Percentiles rank a stretch among this genome's conserved stretches.
These are phyloP conservation scores for Tetratostichococcus sp. DNA, from an alignment of 139 green algal genomes.

Conservation along the genomic window DNA sequence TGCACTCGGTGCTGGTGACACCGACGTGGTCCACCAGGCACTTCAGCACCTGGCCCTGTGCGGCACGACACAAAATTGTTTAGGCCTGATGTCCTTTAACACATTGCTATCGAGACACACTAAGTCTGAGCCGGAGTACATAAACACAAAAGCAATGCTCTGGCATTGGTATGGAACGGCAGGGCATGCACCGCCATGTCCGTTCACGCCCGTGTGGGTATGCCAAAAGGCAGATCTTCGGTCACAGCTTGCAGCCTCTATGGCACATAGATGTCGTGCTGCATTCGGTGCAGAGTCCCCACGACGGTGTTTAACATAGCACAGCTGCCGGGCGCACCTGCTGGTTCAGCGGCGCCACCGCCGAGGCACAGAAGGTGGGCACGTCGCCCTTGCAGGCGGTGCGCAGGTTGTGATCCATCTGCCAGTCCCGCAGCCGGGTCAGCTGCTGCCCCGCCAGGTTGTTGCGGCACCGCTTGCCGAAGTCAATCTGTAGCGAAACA, in stretches of 20 bases:
- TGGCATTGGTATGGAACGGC: too few species aligned
- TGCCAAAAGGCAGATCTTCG: neutral
- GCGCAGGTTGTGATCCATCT: slow-evolving; percentile 62
- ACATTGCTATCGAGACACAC: too few species aligned
- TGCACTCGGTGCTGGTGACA: neutral
- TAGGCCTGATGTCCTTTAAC: too few species aligned
- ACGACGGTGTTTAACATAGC: neutral
- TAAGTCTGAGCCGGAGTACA: too few species aligned
- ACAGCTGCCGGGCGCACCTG: too few species aligned
- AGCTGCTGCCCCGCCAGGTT: slow-evolving; percentile 41
- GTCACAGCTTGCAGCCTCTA: neutral
- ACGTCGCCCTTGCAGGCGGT: slow-evolving; percentile 59
- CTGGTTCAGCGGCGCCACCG: neutral
- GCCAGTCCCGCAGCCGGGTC: slow-evolving; percentile 55
- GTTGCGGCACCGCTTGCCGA: slow-evolving; percentile 34
- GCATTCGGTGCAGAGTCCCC: neutral
- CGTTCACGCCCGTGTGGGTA: too few species aligned
- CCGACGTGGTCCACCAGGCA: slow-evolving; percentile 55
- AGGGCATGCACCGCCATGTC: too few species aligned
- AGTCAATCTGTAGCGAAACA: slow-evolving; percentile 10
- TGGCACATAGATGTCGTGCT: neutral
- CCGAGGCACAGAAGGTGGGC: slow-evolving; percentile 27
- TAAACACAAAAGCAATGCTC: too few species aligned
- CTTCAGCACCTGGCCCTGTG: slow-evolving; percentile 44
- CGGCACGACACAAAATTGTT: neutral